These are phyloP conservation scores for Geosmithia flava DNA, from an alignment of 2,329 filamentous ascomycete species.

Conservation along the genomic window DNA sequence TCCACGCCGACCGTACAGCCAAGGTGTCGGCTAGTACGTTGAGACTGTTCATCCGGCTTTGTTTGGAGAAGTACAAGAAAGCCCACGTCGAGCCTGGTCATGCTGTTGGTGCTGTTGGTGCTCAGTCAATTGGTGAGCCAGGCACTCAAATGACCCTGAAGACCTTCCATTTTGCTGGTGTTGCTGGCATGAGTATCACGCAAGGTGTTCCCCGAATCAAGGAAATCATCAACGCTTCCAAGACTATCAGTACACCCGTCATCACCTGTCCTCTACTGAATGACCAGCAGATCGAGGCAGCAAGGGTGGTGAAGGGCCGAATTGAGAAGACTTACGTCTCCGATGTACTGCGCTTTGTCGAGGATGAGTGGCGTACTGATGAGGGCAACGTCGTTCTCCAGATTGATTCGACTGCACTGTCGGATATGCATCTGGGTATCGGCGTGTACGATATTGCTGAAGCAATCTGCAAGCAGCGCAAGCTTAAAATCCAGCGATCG, in stretches of 20 bases:
- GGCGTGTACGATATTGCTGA: constrained; percentile 58
- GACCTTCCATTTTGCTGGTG: constrained; percentile 99
- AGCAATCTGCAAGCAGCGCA: constrained; percentile 70
- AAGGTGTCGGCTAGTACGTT: constrained; percentile 73
- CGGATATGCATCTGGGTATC: constrained; percentile 73
- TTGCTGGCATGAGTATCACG: constrained; percentile 98
- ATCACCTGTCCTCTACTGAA: constrained; percentile 80
- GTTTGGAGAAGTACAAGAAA: constrained; percentile 79
- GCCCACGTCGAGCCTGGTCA: constrained; percentile 91
- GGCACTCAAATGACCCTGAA: constrained; percentile 99
- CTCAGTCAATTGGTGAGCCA: constrained; percentile 95
- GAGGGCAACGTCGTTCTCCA: constrained; percentile 68
- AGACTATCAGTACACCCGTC: constrained; percentile 84
- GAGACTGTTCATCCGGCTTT: constrained; percentile 64
- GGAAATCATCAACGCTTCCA: constrained; percentile 98
- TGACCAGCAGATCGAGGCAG: constrained; percentile 60
- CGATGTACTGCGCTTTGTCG: constrained; percentile 69
- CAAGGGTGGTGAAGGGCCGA: constrained; percentile 81
- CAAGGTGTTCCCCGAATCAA: constrained; percentile 99
- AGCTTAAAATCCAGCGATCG: constrained; percentile 51
- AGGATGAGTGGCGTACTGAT: constrained; percentile 76
- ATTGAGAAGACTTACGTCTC: constrained; percentile 91
- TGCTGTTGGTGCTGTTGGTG: constrained; percentile 89
- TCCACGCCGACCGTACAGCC: constrained; percentile 56
- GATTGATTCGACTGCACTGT: constrained; percentile 68